Evolutionary conservation across 31 red algal species (phyloP), one percentile per base, ranked within the genome.

Genomic region (Endocladia muricata): DNA sequence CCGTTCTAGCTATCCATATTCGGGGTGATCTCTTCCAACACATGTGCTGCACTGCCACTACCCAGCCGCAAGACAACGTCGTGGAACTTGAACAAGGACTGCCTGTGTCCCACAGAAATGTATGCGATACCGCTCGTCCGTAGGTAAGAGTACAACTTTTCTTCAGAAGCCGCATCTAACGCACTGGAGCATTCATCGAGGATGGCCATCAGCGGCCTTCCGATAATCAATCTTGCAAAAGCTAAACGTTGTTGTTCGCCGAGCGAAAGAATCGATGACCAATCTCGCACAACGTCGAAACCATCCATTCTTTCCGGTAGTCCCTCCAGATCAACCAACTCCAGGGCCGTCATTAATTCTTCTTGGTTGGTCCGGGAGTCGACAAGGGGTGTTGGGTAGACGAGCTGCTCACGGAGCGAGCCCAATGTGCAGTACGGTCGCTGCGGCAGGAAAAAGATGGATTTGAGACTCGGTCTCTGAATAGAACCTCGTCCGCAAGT

Each of bases 181-280:
- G 96, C 96, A 43, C 81, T 88, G 22, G 96, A 88, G 48, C 80
- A 84, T 74, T 98, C 96, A 43, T 98, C 96, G 22, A 93, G 61
- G 47, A 98, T 95, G 4, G 84, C 91, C 32, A 95, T 32, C 26
- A 73, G 51, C 4, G 96, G 91, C 38, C 60, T 78, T 23, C 67
- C 65, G 26, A 98, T 69, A 37, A 95, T 59, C 2, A 98, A 55
- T 5, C 96, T 38, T 19, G 79, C 96, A 79, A 98, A 93, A 3
- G 90, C 86, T 8, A 98, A 65, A 2, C 96, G 77, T 41, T 98
- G 96, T 63, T 98, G 96, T 79, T 98, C 96, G 23, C 96, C 96
- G 44, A 98, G 73, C 13, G 91, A 94, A n/a, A 98, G 60, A 30
- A 91, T 82, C 26, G 61, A 74, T 25, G 88, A 83, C 88, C 91